Conservation (phyloP, 306 rosid genomes). For the Prunus kanzakura region DNA sequence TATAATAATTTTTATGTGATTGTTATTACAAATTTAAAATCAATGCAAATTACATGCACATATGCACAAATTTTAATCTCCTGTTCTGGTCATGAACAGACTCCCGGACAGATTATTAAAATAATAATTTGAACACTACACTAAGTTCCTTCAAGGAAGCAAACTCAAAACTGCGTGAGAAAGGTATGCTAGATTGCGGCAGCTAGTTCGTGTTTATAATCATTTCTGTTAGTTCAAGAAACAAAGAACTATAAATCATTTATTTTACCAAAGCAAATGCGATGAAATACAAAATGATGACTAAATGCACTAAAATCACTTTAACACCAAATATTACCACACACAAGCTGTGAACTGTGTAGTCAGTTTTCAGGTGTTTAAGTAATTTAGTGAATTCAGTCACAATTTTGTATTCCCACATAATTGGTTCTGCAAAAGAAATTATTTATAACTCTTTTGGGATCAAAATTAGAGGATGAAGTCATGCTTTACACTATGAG, state of each 20-base stretch:
- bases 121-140: neutral
- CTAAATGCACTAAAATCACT: neutral
- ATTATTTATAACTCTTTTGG: neutral
- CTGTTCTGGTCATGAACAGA: neutral
- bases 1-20: neutral
- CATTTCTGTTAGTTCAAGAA: neutral
- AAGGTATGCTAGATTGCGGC: neutral
- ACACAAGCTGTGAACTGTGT: neutral
- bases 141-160: neutral
- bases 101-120: neutral
- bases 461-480: neutral
- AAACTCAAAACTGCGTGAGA: neutral
- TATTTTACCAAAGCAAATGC: neutral
- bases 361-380: neutral
- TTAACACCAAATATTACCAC: neutral
- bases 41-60: slow-evolving; percentile 6
- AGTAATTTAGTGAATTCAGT: neutral
- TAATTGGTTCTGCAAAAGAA: neutral
- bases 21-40: neutral
- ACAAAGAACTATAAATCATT: neutral
- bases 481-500: neutral
- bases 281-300: neutral
- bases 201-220: neutral
- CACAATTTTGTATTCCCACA: neutral
- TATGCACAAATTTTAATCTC: neutral